A percentile compares a stretch with the other conserved stretches of the same genome.
Evolutionary conservation across 2,329 filamentous ascomycete species (phyloP).

Genomic region (Paraphoma sp.): DNA sequence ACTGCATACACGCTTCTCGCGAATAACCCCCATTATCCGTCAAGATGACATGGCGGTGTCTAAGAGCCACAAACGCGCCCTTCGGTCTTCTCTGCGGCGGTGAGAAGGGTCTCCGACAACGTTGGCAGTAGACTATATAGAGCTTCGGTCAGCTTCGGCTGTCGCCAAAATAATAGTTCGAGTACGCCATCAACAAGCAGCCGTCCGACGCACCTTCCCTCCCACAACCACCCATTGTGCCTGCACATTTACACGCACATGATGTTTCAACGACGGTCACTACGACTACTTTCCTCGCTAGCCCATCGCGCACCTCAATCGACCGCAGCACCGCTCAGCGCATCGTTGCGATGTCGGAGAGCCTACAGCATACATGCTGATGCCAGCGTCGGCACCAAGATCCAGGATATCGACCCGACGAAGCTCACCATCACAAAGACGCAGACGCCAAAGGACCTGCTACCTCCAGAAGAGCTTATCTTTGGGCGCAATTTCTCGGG

Average conservation of each 20-base stretch:
- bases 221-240: conserved; percentile 16
- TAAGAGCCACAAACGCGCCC: conserved; percentile 24
- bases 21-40: conserved; percentile 38
- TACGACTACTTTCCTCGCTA: conserved; percentile 41
- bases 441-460: conserved; percentile 73
- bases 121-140: conserved; percentile 12
- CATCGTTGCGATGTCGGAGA: conserved; percentile 54
- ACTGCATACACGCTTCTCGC: conserved; percentile 10
- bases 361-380: conserved; percentile 59
- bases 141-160: conserved; percentile 36
- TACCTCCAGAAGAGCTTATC: conserved; percentile 79
- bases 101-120: conserved; percentile 17
- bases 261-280: conserved; percentile 48
- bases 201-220: conserved; percentile 12
- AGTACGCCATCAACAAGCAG: conserved; percentile 7
- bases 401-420: conserved; percentile 75
- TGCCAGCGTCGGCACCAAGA: conserved; percentile 58
- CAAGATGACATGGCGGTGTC: conserved; percentile 1
- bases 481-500: conserved; percentile 93
- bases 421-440: conserved; percentile 79
- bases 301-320: conserved; percentile 35
- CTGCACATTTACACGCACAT: conserved; percentile 19
- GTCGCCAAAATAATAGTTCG: conserved; percentile 28
- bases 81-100: conserved; percentile 10
- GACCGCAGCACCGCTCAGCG: conserved; percentile 44